Evolutionary conservation across 306 rosid genomes (phyloP), one percentile per base, ranked within the genome.

Genomic region (Trichosanthes truncata): DNA sequence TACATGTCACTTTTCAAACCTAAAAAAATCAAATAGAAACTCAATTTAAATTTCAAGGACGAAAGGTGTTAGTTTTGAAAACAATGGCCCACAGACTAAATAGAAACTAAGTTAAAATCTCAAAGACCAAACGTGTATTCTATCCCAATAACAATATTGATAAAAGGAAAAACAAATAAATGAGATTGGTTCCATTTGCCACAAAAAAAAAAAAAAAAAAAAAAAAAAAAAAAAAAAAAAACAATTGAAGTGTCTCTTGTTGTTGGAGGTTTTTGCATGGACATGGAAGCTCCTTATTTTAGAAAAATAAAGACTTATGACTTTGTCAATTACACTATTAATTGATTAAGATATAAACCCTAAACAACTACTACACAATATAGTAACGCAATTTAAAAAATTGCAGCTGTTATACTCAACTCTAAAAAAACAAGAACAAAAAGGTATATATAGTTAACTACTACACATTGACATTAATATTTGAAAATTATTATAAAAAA

Each of bases 191-290:
- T 9, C 63, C 63, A 57, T 57, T n/a, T 57, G 63, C 21, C 33
- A 57, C 0, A 21, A 9, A 13, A 26, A 5, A 23, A 62, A 13
- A 12, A 31, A 13, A 15, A 0, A 21, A 9, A 13, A 26, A 5
- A 23, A 62, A 13, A 12, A 31, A 13, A 15, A n/a, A 0, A 21
- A 9, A 13, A 26, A 5, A 23, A 62, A 13, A 12, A 31, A 13
- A 15, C 4, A 13, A 13, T 3, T 14, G 43, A 63, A 63, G 23
- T 63, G 71, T 63, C 71, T 3, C 1, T 63, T 31, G 12, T 33
- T 33, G 45, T 63, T 63, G 71, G 71, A 63, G 38, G 67, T 26
- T 60, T 60, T 60, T 60, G 38, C 67, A 63, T 61, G 68, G 68
- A 29, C 68, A 26, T 60, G 63, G 36, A 12, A 60, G 11, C 6